These are phyloP conservation scores for Cadophora gregata DNA, from an alignment of 2,329 filamentous ascomycete genomes.

Conservation along the genomic window DNA sequence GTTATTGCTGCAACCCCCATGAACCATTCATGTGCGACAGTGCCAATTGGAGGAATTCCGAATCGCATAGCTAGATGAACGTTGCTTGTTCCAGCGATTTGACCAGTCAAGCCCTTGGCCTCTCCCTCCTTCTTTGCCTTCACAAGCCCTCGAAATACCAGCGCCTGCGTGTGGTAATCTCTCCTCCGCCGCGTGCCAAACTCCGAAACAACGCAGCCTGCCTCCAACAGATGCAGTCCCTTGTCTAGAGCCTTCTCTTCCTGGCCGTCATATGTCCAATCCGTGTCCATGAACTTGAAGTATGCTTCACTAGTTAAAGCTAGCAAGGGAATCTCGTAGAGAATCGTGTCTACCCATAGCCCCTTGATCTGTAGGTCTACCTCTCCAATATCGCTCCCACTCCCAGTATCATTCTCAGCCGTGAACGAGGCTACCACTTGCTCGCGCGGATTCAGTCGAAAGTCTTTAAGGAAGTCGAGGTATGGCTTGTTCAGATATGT, in stretches of 20 bases:
- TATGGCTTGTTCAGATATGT: slow-evolving; percentile 80
- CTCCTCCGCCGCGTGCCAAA: slow-evolving; percentile 89
- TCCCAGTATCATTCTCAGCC: slow-evolving; percentile 60
- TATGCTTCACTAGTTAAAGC: slow-evolving; percentile 94
- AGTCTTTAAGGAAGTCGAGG: slow-evolving; percentile 79
- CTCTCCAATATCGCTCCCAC: slow-evolving; percentile 73
- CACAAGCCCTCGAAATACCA: slow-evolving; percentile 87
- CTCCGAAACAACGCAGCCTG: slow-evolving; percentile 89
- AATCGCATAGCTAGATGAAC: slow-evolving; percentile 97
- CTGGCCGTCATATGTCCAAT: slow-evolving; percentile 90
- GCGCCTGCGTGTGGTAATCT: slow-evolving; percentile 92
- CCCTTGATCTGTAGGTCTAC: slow-evolving; percentile 80
- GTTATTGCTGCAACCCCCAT: slow-evolving; percentile 97
- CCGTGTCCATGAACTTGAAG: slow-evolving; percentile 93
- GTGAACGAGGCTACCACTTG: slow-evolving; percentile 72
- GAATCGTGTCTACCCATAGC: slow-evolving; percentile 90
- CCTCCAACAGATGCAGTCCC: slow-evolving; percentile 76
- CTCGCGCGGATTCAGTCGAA: slow-evolving; percentile 79
- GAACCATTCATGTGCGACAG: slow-evolving; percentile 97
- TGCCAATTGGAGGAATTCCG: slow-evolving; percentile 82
- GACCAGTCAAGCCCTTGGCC: slow-evolving; percentile 69
- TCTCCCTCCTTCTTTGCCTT: slow-evolving; percentile 76
- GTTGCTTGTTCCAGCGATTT: slow-evolving; percentile 89
- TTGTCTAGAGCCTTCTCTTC: slow-evolving; percentile 85
- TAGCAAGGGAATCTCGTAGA: slow-evolving; percentile 95